phyloP scores from a whole-genome alignment of 176 grass and related monocot genomes.

The Alloteropsis semialata region DNA sequence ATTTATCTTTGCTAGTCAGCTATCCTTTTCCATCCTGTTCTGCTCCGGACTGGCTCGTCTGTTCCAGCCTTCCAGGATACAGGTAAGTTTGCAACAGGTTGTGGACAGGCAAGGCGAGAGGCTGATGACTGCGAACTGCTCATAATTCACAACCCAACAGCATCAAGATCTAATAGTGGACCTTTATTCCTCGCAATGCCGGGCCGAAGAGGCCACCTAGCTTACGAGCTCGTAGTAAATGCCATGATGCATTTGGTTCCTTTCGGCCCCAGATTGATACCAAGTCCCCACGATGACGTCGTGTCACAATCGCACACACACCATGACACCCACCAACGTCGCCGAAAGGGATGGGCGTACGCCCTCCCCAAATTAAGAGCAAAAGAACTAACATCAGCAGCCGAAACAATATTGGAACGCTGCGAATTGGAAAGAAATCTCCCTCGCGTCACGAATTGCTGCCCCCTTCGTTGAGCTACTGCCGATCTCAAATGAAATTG shows the following conservation, averaged over 20 bases:
- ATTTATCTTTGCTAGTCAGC: background rate
- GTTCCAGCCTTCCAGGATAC: background rate
- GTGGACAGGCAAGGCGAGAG: background rate
- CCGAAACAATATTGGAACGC: background rate
- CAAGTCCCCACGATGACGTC: background rate
- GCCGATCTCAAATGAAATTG: background rate
- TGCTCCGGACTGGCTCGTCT: too few species aligned
- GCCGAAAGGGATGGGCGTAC: background rate
- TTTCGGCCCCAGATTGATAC: slow-evolving; percentile 15
- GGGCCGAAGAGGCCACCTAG: slow-evolving; percentile 16
- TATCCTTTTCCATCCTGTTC: background rate
- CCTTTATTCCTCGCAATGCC: slow-evolving; percentile 1
- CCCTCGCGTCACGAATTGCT: background rate
- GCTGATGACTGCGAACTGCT: background rate
- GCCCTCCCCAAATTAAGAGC: background rate
- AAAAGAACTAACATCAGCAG: background rate
- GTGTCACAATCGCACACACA: slow-evolving; percentile 20
- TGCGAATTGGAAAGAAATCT: background rate
- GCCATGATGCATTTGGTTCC: slow-evolving; percentile 21
- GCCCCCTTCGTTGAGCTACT: background rate
- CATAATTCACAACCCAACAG: background rate
- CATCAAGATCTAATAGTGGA: slow-evolving; percentile 14
- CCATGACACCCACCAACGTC: slow-evolving; percentile 12
- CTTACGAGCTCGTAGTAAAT: slow-evolving; percentile 1
- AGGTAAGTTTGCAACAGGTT: background rate